Base-by-base conservation (phyloP, 1,284 basidiomycete species). In the Phylloboletellus chloephorus region DNA sequence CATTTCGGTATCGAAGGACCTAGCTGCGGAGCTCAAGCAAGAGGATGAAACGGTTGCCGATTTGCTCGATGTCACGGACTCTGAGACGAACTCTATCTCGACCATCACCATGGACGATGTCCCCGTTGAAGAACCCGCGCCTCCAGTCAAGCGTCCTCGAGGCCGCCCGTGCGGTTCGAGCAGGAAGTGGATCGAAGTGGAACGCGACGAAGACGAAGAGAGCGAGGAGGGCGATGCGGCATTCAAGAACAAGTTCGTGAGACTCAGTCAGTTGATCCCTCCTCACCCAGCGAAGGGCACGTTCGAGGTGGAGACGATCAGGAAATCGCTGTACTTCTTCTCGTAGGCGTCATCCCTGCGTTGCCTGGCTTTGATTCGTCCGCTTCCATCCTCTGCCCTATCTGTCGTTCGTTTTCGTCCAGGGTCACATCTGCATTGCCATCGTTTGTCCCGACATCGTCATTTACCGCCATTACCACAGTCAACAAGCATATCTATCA, bases 321-420 rank as follows among this genome's bases (percentile, higher is more conserved):
- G 84, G 59, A 65, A 79, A 36, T 89, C 85, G 30, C 71, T 75
- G 33, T 97, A 96, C 66, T 97, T 97, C 77, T 96, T 95, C 73
- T 89, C 88, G 35, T 91, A 72, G 37, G 15, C 10, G 17, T 5
- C 2, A 26, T 8, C 2, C 4, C 20, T 12, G 15, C n/a, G n/a
- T n/a, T 12, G 4, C 24, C 21, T 13, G 7, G 9, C 20, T 19
- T 7, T 16, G n/a, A 13, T 22, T 24, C 6, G 19, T 23, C n/a
- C 3, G 28, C 7, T 8, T 12, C 33, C 3, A 15, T 10, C 17
- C 19, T 39, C 13, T 11, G 28, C 10, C n/a, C n/a, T n/a, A 11
- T 29, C 7, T 29, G 22, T 43, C 15, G 11, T 36, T 41, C 24
- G 49, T 42, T 47, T 39, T 56, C 32, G 24, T 15, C 10, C 11